Base-by-base conservation (phyloP, 805 yeast genomes). In the Cyberlindnera lachancei region DNA sequence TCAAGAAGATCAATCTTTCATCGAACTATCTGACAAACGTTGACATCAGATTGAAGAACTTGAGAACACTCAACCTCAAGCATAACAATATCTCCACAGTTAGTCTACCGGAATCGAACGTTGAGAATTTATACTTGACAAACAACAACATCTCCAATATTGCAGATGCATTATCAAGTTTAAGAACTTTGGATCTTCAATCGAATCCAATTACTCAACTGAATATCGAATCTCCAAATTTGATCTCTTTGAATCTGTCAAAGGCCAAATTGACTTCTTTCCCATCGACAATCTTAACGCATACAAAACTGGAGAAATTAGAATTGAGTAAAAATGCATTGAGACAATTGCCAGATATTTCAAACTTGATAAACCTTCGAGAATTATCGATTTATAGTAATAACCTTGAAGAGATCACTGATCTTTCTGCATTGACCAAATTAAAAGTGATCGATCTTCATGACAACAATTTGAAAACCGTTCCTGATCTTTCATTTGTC, bases 181-280 rank as follows among this genome's bases (percentile, higher is more conserved):
- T 88, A 45, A 71, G 81, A 48, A 69, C 79, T 12, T 63, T 88
- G 25, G 82, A 79, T 48, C 63, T 87, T 29, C 87, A 82, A 50
- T 73, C 81, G 50, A 88, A 87, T 53, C 96, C 96, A 5, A 73
- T 87, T 34, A 86, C 95, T 0, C 68, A 72, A 36, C 67, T 84
- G 41, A 73, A 71, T 21, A 54, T 66, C 15, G 53, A 60, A 13
- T 71, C 84, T 53, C 63, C 66, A 9, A 68, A 73, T 40, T 63
- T 87, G 53, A 78, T 86, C 2, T 73, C 76, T 13, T 64, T 92
- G 30, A 86, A 86, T 40, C 61, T 92, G 33, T 74, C 83, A 8
- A 82, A 81, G 48, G 96, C 95, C 2, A 86, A 84, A 46, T 61
- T 92, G 30, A 74, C 95, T 0, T 66, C 83, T 6, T 62, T 92